Evolutionary conservation across 306 rosid genomes (phyloP), one percentile per base, ranked within the genome.

Genomic region (Cyamopsis tetragonoloba): DNA sequence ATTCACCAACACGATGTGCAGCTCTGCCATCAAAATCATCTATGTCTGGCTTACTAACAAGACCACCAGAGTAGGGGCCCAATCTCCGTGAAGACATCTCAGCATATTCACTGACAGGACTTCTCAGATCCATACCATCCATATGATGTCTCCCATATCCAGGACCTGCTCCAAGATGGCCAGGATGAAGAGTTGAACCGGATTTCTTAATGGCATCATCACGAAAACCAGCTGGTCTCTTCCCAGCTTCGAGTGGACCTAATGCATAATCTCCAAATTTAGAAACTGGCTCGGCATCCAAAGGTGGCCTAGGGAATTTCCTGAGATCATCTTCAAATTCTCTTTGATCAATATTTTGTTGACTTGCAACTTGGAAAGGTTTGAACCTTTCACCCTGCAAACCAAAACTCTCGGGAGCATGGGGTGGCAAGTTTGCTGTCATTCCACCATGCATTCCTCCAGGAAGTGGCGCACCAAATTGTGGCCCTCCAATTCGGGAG

Each of bases 21-120:
- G 78, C 88, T 59, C 96, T 85, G 28, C 89, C 88, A 77, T 85
- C 95, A 83, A 86, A 79, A 74, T 93, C 96, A 69, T 93, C 88
- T 17, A 67, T 68, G 13, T 79, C 74, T 0, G 83, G 56, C 58
- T 76, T 79, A 50, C 85, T 70, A 62, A 54, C 71, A 73, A 63
- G 81, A 32, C 89, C 84, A 47, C 85, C 81, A 83, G 84, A 76
- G 71, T 76, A 87, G 56, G 66, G 22, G 1, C 78, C 80, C 58
- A 75, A 18, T 46, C 83, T 77, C 58, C 79, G 81, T 12, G 84
- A 38, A 19, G 86, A 67, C 61, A 84, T 73, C 12, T 86, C 89
- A 69, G 75, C 73, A 78, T 78, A 84, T 71, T 87, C 96, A 76
- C 83, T 70, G 78, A 44, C 67, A 30, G 93, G 95, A 75, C 96